Conservation (phyloP, 495 filamentous ascomycete genomes). For the Xylaria palmicola region DNA sequence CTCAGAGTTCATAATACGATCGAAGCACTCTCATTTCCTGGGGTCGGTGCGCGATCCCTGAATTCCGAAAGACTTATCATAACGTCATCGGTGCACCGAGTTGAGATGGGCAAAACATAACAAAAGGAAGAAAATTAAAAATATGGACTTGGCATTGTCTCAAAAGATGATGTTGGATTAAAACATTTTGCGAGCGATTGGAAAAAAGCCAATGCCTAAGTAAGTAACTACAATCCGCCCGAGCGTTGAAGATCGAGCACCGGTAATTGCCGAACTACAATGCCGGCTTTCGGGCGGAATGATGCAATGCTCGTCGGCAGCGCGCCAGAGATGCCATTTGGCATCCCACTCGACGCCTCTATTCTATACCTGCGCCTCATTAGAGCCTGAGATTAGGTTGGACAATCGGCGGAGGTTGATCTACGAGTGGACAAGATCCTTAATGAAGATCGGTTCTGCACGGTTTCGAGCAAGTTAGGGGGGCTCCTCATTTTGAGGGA, state of each 20-base stretch:
- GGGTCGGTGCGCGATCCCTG: not conserved
- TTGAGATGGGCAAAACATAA: not conserved
- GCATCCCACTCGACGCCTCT: not conserved
- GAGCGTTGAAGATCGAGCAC: not conserved
- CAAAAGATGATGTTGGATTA: not conserved
- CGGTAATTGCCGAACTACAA: constrained; percentile 2
- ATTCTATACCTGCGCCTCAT: not conserved
- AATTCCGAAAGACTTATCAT: not conserved
- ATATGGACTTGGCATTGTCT: not conserved
- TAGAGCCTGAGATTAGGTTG: not conserved
- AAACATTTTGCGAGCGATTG: not conserved
- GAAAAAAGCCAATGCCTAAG: too few species aligned
- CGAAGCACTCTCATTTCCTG: not conserved
- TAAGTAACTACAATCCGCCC: not conserved
- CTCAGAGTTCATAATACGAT: not conserved
- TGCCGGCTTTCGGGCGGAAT: not conserved
- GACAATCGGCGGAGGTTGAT: not conserved
- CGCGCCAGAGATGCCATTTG: not conserved
- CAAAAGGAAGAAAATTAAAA: not conserved
- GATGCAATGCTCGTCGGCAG: constrained; percentile 1
- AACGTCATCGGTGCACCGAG: not conserved
- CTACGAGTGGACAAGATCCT: not conserved
- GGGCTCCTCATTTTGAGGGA: not conserved
- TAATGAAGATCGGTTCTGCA: not conserved
- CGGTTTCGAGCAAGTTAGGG: not conserved